Conservation (phyloP, 768 basidiomycete species). For the Hygrophoropsis aurantiaca region DNA sequence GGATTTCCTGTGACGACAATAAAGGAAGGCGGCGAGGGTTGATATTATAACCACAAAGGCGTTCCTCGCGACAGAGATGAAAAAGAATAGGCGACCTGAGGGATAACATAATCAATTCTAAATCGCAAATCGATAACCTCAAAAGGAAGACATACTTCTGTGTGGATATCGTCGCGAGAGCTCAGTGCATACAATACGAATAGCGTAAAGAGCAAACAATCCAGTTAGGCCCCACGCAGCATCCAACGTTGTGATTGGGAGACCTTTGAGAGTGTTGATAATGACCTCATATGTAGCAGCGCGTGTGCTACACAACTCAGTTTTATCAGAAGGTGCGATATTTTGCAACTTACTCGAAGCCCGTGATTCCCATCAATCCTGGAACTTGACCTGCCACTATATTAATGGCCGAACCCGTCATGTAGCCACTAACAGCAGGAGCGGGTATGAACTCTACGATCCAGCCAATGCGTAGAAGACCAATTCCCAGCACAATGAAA, state of each 20-base stretch:
- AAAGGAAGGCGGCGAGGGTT: constrained; percentile 86
- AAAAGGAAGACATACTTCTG: constrained; percentile 40
- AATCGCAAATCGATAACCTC: not conserved
- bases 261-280: constrained; percentile 88
- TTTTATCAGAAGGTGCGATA: not conserved
- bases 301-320: constrained; percentile 59
- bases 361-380: constrained; percentile 82
- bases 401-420: constrained; percentile 97
- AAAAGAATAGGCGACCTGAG: constrained; percentile 72
- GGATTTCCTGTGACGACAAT: constrained; percentile 62
- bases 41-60: constrained; percentile 88
- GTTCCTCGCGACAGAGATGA: constrained; percentile 72
- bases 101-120: constrained; percentile 4
- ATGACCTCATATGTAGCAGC: constrained; percentile 84
- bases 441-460: constrained; percentile 91
- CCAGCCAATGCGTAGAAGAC: constrained; percentile 89
- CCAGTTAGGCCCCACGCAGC: constrained; percentile 89
- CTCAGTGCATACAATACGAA: constrained; percentile 56
- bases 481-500: constrained; percentile 88
- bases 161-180: constrained; percentile 61
- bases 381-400: constrained; percentile 90
- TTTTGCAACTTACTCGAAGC: constrained; percentile 63
- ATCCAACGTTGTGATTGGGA: constrained; percentile 70
- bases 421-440: constrained; percentile 85
- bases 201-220: constrained; percentile 65